Evolutionary conservation across 768 basidiomycete genomes (phyloP), one percentile per base, ranked within the genome.

Genomic region (Termitomyces sp.): DNA sequence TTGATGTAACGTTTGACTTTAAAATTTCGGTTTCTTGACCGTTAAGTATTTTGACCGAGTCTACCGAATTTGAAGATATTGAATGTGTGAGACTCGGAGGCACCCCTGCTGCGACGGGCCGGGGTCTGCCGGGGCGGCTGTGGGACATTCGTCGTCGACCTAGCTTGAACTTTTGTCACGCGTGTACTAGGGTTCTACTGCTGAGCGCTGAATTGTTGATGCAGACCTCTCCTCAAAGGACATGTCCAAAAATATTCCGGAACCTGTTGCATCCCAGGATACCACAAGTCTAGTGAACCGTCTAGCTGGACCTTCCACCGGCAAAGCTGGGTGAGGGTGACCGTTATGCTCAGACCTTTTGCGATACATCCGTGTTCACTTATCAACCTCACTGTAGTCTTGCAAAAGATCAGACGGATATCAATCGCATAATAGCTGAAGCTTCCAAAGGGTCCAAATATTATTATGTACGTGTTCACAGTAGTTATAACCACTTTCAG

Each of bases 401-500:
- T 58, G 81, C 88, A 8, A 83, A 83, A 61, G 90, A 92, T 64
- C 90, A 93, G 66, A 79, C 83, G 33, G 93, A 93, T 67, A 89
- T 96, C 45, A 95, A 95, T 64, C 84, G 83, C 18, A 82, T 94
- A 55, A 97, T 96, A 52, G 90, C 91, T 1, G 91, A 96, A 53
- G 93, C 85, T 18, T 94, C 91, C 7, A 94, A 92, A 68, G 95
- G 95, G 4, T 95, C 93, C 27, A 94, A 93, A 72, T 98, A 90
- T 72, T 95, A 92, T 69, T 86, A 93, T 76, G 89, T 83, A 68
- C 66, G 77, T 62, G 7, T 55, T 49, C 48, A n/a, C 24, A 24
- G 27, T 9, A 24, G 33, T 32, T 26, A 37, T 32, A 27, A 27
- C 5, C 10, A 22, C 30, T 22, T 53, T 34, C 12, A 16, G 26